Base-by-base conservation (phyloP, 768 basidiomycete species). In the Trametes meyenii region DNA sequence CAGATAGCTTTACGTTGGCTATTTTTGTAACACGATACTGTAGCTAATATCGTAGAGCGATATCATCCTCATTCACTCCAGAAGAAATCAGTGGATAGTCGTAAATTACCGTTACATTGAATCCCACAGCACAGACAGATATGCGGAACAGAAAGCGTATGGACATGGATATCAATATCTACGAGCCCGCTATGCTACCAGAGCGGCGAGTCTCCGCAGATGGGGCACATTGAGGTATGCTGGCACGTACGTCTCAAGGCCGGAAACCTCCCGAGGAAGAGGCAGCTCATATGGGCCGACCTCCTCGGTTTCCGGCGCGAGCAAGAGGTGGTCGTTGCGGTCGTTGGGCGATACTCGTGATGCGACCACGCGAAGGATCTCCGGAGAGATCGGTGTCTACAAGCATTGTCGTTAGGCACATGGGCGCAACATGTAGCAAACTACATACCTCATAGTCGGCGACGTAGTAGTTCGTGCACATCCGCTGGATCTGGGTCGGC, bases 391-490 rank as follows among this genome's bases (percentile, higher is more conserved):
- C 10, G 96, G 97, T 67, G 92, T 95, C 93, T 96, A 66, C 21
- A 49, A 58, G 63, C 26, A 57, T 33, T 49, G 10, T 2, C 5
- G 61, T 56, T 38, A 64, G 48, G 29, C n/a, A n/a, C 38, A 52
- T 33, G 35, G 24, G 11, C 19, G 55, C 45, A 14, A 19, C 35
- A 12, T 12, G 58, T 39, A 53, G n/a, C 39, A 11, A 57, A 10
- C 26, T 65, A 35, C 80, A 43, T 67, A 94, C 94, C 85, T 99
- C 97, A 74, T 98, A 99, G 77, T 98, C 97, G 48, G 96, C 97
- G 63, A 96, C 96, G 71, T 97, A 98, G 78, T 98, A 98, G 74
- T 96, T 96, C 60, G 92, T 94, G 75, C 97, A 98, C 87, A 99
- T 95, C 73, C 97, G 90, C 78, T 98, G 97, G 66, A 99, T 98